Base-by-base conservation (phyloP, 2,329 filamentous ascomycete species). In the Lachnellula occidentalis region DNA sequence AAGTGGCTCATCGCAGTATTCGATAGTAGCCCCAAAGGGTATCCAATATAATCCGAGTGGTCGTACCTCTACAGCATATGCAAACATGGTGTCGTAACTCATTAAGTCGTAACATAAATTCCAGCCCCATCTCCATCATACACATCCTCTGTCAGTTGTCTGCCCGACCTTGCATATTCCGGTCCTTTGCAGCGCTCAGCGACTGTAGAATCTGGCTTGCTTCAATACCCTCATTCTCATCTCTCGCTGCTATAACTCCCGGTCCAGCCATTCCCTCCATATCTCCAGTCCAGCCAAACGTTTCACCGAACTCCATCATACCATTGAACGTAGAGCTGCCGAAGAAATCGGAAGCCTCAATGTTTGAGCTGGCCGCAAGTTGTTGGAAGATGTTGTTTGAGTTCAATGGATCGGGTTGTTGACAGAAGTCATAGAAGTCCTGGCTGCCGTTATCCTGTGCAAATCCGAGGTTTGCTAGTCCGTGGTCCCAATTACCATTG, bases 381-480 rank as follows among this genome's bases (percentile, higher is more conserved):
- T 67, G 66, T 45, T 68, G 66, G 36, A 69, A 66, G 14, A 67
- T 57, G 17, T 63, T 66, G 34, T 66, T 67, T 14, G 62, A 61
- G 24, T 62, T 62, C 2, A 67, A 37, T 11, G 67, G 66, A 49
- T 68, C 64, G 8, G 67, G 67, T 47, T 68, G 66, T 27, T 65
- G 59, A 48, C 65, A 67, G 41, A 69, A 67, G 21, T 63, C 55
- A 37, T 68, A 66, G 48, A 69, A 69, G 39, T 69, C 67, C 50
- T 67, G 63, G 17, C 65, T 67, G 62, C 67, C 66, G 24, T 68
- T 67, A n/a, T 65, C 62, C 7, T 61, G 58, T 45, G 67, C 67
- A 47, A 69, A 69, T 5, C 73, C 45, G 57, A 73, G 43, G 67
- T 70, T 52, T 64, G 71, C 31, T 58, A 71, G 56, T 39, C 61